phyloP scores from a whole-genome alignment of 805 yeast species.

The Nakazawaea anatomiae region DNA sequence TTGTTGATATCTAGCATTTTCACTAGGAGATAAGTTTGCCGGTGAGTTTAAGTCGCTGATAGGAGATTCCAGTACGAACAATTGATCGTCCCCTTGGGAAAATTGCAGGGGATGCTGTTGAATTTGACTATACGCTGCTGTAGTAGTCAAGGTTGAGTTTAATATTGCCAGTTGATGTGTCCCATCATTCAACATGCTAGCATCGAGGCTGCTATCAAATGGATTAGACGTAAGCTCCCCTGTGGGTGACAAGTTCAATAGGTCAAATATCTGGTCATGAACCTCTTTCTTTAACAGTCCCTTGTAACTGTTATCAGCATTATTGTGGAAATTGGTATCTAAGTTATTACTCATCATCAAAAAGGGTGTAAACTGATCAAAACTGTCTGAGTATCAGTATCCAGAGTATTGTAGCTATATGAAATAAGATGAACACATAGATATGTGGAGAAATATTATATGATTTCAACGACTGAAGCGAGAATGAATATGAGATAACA shows the following conservation, averaged over 20 bases:
- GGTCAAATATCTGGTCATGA: conserved; percentile 2
- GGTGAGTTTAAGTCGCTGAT: conserved; percentile 4
- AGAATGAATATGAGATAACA: too few relatives aligned
- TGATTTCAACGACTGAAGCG: too few relatives aligned
- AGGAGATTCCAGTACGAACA: conserved; percentile 1
- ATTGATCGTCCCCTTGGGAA: not conserved
- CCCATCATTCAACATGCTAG: not conserved
- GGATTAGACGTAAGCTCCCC: not conserved
- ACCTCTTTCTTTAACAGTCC: not conserved
- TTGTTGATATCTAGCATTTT: not conserved
- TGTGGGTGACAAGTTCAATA: conserved; percentile 6
- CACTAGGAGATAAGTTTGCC: not conserved
- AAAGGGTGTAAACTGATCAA: not conserved
- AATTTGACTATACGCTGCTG: not conserved
- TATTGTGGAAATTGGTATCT: not conserved
- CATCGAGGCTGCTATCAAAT: not conserved
- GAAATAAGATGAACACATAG: not conserved
- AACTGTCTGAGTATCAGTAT: not conserved
- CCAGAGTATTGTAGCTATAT: not conserved
- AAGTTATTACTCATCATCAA: not conserved
- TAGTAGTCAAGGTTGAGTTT: not conserved
- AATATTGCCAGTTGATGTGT: not conserved
- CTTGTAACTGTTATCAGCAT: not conserved
- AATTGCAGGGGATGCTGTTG: not conserved
- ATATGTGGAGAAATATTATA: not conserved